phyloP scores from a whole-genome alignment of 164 flowering plant species.

The Warburgia ugandensis region DNA sequence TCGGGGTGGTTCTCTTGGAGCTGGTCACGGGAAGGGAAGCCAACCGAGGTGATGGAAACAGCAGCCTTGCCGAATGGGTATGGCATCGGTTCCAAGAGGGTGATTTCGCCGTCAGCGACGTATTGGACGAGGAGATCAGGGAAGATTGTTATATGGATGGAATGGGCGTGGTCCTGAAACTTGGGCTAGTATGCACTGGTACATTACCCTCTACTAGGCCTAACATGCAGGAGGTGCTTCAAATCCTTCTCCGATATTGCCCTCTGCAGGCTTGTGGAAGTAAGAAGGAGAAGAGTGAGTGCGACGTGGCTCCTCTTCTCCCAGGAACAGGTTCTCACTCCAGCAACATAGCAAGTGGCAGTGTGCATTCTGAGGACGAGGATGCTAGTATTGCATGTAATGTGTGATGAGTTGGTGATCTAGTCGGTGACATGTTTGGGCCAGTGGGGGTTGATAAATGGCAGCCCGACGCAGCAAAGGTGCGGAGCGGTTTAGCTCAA shows the following conservation, averaged over 20 bases:
- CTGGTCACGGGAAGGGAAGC: conserved; percentile 56
- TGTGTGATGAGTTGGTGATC: too few species aligned
- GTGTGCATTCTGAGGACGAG: too few species aligned
- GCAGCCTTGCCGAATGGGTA: conserved; percentile 56
- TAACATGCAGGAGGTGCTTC: conserved; percentile 53
- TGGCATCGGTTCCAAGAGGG: conserved; percentile 36
- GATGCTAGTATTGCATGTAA: too few species aligned
- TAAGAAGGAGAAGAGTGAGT: conserved; percentile 16
- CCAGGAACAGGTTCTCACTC: too few species aligned
- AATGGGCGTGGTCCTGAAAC: conserved; percentile 40
- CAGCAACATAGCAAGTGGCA: too few species aligned
- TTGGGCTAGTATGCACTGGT: conserved; percentile 54
- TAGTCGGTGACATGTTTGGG: too few species aligned
- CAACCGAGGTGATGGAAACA: conserved; percentile 35
- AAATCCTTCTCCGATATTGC: conserved; percentile 25
- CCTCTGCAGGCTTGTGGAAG: not conserved
- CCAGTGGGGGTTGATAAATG: too few species aligned
- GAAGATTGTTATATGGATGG: conserved; percentile 37
- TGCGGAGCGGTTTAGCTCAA: too few species aligned
- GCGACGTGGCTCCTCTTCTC: conserved; percentile 29
- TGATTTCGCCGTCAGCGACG: conserved; percentile 19
- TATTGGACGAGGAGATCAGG: conserved; percentile 45
- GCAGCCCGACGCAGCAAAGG: too few species aligned
- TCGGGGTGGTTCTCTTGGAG: conserved; percentile 75
- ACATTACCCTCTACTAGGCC: conserved; percentile 47